Conservation (phyloP, 2,329 filamentous ascomycete species). For the Pyricularia pennisetigena region DNA sequence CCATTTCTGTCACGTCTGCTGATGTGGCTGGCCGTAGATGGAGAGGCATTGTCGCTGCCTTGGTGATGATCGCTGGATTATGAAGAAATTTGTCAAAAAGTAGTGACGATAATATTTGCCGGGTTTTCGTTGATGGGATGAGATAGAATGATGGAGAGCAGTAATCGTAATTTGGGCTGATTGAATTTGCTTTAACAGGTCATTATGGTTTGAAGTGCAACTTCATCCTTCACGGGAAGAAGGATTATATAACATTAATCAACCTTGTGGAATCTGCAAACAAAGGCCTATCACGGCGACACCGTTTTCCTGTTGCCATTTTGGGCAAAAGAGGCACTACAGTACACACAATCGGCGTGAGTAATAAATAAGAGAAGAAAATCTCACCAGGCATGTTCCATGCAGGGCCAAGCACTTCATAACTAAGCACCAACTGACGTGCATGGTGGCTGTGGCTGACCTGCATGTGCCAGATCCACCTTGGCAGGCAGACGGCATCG, state of each 20-base stretch:
- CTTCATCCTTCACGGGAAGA: neutral
- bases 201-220: neutral
- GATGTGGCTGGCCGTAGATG: slow-evolving; percentile 26
- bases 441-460: neutral
- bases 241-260: neutral
- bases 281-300: neutral
- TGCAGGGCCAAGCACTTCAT: neutral
- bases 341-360: neutral
- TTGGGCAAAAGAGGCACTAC: neutral
- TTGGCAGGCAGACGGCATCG: neutral
- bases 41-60: slow-evolving; percentile 7
- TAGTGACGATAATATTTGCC: neutral
- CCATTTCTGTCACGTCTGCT: slow-evolving; percentile 29
- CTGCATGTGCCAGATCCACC: neutral
- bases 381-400: neutral
- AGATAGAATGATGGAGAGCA: too few species aligned
- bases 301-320: neutral
- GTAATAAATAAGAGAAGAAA: neutral
- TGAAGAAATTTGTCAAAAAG: neutral
- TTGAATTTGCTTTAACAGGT: neutral
- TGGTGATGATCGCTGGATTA: neutral
- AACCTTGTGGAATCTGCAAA: neutral
- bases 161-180: too few species aligned
- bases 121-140: neutral
- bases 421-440: neutral